Percentiles rank a stretch among this genome's conserved stretches.
Conservation (phyloP, 106 monocot genomes). For the Iris macrosiphon region DNA sequence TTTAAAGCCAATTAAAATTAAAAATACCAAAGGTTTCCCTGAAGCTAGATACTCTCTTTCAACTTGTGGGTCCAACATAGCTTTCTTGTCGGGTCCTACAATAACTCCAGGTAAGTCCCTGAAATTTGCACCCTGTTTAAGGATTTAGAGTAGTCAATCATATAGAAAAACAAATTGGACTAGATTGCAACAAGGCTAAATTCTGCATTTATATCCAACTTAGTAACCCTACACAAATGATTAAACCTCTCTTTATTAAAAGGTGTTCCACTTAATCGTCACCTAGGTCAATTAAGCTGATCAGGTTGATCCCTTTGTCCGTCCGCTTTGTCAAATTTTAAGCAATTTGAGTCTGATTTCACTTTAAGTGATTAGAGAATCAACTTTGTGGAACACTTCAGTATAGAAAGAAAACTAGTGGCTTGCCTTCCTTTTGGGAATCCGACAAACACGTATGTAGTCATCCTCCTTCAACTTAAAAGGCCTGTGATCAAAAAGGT, state of each 20-base stretch:
- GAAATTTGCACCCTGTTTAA: slow-evolving; percentile 44
- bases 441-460: slow-evolving; percentile 24
- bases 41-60: slow-evolving; percentile 26
- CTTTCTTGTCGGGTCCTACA: slow-evolving; percentile 33
- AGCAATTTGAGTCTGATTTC: no score
- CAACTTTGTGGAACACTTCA: neutral
- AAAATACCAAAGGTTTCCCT: slow-evolving; percentile 36
- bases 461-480: slow-evolving; percentile 37
- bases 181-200: no score
- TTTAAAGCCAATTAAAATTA: no score
- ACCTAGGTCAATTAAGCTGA: no score
- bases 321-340: no score
- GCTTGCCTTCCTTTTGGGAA: slow-evolving; percentile 36
- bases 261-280: no score
- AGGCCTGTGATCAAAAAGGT: slow-evolving; percentile 33
- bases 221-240: no score
- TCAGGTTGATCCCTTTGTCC: no score
- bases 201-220: no score
- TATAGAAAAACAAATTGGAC: neutral
- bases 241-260: no score
- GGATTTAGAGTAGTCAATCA: neutral
- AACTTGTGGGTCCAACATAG: slow-evolving; percentile 26
- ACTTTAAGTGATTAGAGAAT: no score
- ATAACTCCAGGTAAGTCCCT: slow-evolving; percentile 31
- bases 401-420: neutral